These are phyloP conservation scores for Calocybe gangraenosa DNA, from an alignment of 768 basidiomycete species.

Conservation along the genomic window DNA sequence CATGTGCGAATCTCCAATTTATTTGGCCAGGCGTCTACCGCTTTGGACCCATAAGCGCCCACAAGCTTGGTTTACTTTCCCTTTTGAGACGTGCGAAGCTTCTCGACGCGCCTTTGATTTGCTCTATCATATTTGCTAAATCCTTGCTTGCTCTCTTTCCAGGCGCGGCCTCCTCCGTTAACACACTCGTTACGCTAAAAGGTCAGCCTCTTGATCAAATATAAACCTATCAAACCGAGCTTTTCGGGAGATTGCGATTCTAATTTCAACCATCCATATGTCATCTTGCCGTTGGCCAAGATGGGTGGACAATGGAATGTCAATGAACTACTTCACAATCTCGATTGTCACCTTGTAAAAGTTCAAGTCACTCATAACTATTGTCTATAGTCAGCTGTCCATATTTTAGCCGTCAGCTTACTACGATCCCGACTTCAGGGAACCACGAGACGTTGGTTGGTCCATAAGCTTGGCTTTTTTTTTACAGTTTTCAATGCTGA, in stretches of 20 bases:
- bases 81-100: slow-evolving; percentile 37
- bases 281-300: slow-evolving; percentile 9
- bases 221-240: not conserved
- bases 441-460: slow-evolving; percentile 25
- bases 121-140: slow-evolving; percentile 15
- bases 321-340: slow-evolving; percentile 15
- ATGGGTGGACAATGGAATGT: slow-evolving; percentile 21
- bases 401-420: slow-evolving; percentile 25
- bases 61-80: slow-evolving; percentile 38
- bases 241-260: slow-evolving; percentile 8
- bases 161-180: slow-evolving; percentile 74
- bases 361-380: slow-evolving; percentile 18
- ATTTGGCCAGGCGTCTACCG: slow-evolving; percentile 30
- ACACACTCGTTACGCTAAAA: slow-evolving; percentile 54
- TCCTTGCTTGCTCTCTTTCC: slow-evolving; percentile 21
- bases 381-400: slow-evolving; percentile 27
- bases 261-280: slow-evolving; percentile 4
- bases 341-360: slow-evolving; percentile 16
- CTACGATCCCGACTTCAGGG: slow-evolving; percentile 18
- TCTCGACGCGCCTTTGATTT: slow-evolving; percentile 21
- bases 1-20: slow-evolving; percentile 18
- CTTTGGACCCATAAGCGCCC: slow-evolving; percentile 52
- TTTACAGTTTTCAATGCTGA: slow-evolving; percentile 26
- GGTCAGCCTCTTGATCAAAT: slow-evolving; percentile 33
- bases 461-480: slow-evolving; percentile 12